Base-by-base conservation (phyloP, 257 asterid species). In the Haberlea rhodopensis region DNA sequence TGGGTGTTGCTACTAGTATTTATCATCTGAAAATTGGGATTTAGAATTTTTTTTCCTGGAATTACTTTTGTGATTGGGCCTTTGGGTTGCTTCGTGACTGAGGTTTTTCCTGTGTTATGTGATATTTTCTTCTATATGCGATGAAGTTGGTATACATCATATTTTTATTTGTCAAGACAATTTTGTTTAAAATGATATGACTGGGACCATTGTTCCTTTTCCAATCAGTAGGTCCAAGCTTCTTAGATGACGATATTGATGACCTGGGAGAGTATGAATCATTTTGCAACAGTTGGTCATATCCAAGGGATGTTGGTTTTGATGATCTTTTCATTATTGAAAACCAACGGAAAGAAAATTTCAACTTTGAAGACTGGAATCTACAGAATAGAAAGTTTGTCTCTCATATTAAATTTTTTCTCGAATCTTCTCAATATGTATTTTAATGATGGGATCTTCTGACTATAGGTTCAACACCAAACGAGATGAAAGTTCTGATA, bases 351-450 rank as follows among this genome's bases (percentile, higher is more conserved):
- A 62, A 57, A 65, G 68, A 76, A 52, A 78, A 68, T 54, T 67
- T 74, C 60, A 65, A 62, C 73, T 67, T 74, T 24, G 79, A 78
- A 71, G 71, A 57, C 73, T 69, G 82, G 81, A 67, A 71, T 67
- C 67, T 52, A 37, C 80, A 57, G 68, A 78, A 78, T 46, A 77
- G 34, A 68, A 82, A 88, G 96, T 88, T 66, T 60, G 57, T 21
- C 57, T 34, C 31, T 63, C 43, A 28, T 18, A 31, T 55, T 25
- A 54, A 23, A 27, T 57, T 2, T 27, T 68, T 61, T 28, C 10
- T 61, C 5, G 16, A 49, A 54, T 78, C 16, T 63, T 52, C 60
- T 69, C 54, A 72, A 45, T 54, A 25, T 45, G 45, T 19, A 9
- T 22, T 32, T 56, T 46, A 46, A 71, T 46, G 57, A 60, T 21